These are phyloP conservation scores for Botrytis cinerea DNA, from an alignment of 2,329 filamentous ascomycete species.

Conservation along the genomic window DNA sequence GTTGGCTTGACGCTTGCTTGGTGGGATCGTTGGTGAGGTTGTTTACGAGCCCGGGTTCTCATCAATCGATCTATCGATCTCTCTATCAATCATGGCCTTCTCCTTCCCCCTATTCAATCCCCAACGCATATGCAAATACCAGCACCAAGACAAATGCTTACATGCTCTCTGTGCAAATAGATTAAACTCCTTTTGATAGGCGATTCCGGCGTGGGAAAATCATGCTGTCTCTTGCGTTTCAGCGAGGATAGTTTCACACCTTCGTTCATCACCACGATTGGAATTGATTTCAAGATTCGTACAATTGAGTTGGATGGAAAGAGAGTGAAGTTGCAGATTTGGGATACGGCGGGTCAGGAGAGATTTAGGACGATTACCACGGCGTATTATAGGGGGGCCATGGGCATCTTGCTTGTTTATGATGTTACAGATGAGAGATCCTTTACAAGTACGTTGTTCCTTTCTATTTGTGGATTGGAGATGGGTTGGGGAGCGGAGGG, in stretches of 20 bases:
- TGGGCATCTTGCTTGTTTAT: slow-evolving; percentile 97
- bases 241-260: slow-evolving; percentile 99
- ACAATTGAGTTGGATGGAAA: slow-evolving; percentile 99
- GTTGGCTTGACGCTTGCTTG: slow-evolving; percentile 15
- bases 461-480: slow-evolving; percentile 4
- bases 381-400: slow-evolving; percentile 96
- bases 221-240: slow-evolving; percentile 95
- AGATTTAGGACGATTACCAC: slow-evolving; percentile 98
- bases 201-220: slow-evolving; percentile 99
- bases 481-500: neutral
- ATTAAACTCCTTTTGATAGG: slow-evolving; percentile 99
- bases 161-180: slow-evolving; percentile 30
- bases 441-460: slow-evolving; percentile 75
- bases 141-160: neutral
- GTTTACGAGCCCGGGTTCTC: neutral
- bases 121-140: neutral
- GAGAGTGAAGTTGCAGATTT: slow-evolving; percentile 98
- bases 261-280: slow-evolving; percentile 99
- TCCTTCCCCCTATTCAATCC: slow-evolving; percentile 13
- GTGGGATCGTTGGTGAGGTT: neutral
- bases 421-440: slow-evolving; percentile 99
- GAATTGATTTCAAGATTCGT: slow-evolving; percentile 99
- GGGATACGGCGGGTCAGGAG: slow-evolving; percentile 98
- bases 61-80: neutral
- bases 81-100: slow-evolving; percentile 5